phyloP scores from a whole-genome alignment of 2,329 filamentous ascomycete genomes.

The Massarina eburnea region DNA sequence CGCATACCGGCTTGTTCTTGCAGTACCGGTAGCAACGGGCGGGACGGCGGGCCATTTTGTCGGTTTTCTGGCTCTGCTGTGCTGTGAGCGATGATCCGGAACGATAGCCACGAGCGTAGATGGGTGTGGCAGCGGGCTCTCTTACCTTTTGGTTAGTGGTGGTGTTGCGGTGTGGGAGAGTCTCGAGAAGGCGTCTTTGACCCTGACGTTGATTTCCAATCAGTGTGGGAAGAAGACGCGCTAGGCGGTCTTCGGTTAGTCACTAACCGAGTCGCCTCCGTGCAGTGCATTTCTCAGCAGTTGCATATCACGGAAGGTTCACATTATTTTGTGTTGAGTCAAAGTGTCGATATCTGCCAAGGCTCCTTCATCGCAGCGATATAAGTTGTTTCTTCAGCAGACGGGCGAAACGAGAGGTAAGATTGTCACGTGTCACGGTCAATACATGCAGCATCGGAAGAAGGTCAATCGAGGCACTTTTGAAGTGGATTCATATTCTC shows the following conservation, averaged over 20 bases:
- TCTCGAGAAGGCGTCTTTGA: slow-evolving; percentile 17
- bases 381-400: too few species aligned
- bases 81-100: background rate
- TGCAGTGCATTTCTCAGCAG: slow-evolving; percentile 9
- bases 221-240: slow-evolving; percentile 10
- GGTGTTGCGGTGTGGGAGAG: slow-evolving; percentile 16
- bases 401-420: too few species aligned
- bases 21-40: slow-evolving; percentile 99
- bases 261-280: slow-evolving; percentile 5
- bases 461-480: background rate
- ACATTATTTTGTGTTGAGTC: background rate
- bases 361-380: too few species aligned
- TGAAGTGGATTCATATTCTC: slow-evolving; percentile 3
- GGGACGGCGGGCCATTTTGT: slow-evolving; percentile 98
- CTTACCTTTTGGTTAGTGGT: slow-evolving; percentile 37
- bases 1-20: slow-evolving; percentile 93
- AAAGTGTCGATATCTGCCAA: too few species aligned
- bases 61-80: slow-evolving; percentile 51
- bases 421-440: too few species aligned
- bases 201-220: slow-evolving; percentile 20
- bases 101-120: slow-evolving; percentile 1
- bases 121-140: background rate
- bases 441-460: too few species aligned
- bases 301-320: slow-evolving; percentile 1
- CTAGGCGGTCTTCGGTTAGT: slow-evolving; percentile 7